Percentiles rank a stretch among this genome's conserved stretches.
Evolutionary conservation across 2,329 filamentous ascomycete species (phyloP).

Genomic region (Penicillium concentricum): DNA sequence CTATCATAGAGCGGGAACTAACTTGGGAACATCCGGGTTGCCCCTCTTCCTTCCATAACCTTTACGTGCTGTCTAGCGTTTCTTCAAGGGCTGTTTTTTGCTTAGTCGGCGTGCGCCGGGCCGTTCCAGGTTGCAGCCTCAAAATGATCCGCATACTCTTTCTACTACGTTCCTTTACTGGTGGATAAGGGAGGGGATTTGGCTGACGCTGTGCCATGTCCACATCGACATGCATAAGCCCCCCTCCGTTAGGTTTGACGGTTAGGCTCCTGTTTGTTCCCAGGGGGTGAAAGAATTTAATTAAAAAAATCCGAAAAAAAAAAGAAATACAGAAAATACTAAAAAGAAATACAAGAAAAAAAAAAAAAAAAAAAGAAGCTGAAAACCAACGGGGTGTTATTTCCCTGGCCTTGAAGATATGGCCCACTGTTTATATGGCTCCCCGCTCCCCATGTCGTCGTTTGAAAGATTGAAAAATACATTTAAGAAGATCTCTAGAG

Average conservation of each 20-base stretch:
- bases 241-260: slow-evolving; percentile 36
- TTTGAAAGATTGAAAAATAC: slow-evolving; percentile 10
- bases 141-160: slow-evolving; percentile 43
- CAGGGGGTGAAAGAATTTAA: slow-evolving; percentile 14
- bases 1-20: slow-evolving; percentile 3
- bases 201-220: slow-evolving; percentile 35
- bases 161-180: slow-evolving; percentile 28
- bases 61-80: slow-evolving; percentile 31
- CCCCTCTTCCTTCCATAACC: slow-evolving; percentile 11
- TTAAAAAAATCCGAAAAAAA: not conserved
- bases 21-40: slow-evolving; percentile 5
- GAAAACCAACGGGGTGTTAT: slow-evolving; percentile 12
- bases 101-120: slow-evolving; percentile 45
- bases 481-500: slow-evolving; percentile 18
- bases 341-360: not conserved
- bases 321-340: slow-evolving; percentile 4
- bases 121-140: slow-evolving; percentile 49
- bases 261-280: slow-evolving; percentile 39
- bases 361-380: not conserved
- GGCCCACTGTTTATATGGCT: slow-evolving; percentile 41
- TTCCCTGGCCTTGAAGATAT: slow-evolving; percentile 23
- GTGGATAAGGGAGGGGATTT: slow-evolving; percentile 33
- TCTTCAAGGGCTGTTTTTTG: slow-evolving; percentile 34
- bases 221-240: slow-evolving; percentile 41
- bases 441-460: slow-evolving; percentile 36